phyloP scores from a whole-genome alignment of 768 basidiomycete genomes.

The Phlebiopsis flavidoalba region DNA sequence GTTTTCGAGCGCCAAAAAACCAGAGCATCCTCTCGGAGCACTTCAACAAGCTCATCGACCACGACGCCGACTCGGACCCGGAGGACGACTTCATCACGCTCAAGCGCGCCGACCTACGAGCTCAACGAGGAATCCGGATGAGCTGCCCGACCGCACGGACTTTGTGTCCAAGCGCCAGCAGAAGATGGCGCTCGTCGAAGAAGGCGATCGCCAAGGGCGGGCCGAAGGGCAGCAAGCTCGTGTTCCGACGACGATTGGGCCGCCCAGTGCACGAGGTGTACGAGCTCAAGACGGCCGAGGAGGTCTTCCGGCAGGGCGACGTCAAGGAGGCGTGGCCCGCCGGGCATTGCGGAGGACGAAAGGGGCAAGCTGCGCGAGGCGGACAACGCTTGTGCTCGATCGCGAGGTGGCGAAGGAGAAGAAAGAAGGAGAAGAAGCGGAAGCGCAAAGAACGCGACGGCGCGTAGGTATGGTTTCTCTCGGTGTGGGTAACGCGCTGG shows the following conservation, averaged over 20 bases:
- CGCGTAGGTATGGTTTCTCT: constrained; percentile 18
- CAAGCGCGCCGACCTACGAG: constrained; percentile 86
- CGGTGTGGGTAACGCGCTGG: not conserved
- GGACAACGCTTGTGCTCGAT: constrained; percentile 73
- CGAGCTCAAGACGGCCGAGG: constrained; percentile 74
- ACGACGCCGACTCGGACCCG: constrained; percentile 39
- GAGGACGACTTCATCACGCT: constrained; percentile 91
- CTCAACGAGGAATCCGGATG: constrained; percentile 39
- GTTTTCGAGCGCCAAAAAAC: constrained; percentile 95
- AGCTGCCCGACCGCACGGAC: constrained; percentile 31
- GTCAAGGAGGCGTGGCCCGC: constrained; percentile 64
- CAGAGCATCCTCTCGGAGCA: constrained; percentile 89
- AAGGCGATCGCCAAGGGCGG: constrained; percentile 61
- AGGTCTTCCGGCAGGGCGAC: constrained; percentile 51
- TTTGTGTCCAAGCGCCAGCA: constrained; percentile 86
- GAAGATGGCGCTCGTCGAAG: constrained; percentile 68
- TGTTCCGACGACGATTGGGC: constrained; percentile 88
- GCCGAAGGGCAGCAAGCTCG: constrained; percentile 61
- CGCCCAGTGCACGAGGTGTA: constrained; percentile 75
- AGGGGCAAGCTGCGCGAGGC: constrained; percentile 62
- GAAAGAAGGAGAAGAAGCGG: constrained; percentile 86
- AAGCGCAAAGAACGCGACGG: constrained; percentile 84
- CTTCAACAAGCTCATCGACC: constrained; percentile 84
- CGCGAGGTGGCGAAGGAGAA: constrained; percentile 83
- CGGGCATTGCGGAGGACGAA: constrained; percentile 63